phyloP scores from a whole-genome alignment of 2,329 filamentous ascomycete genomes.

The Fusarium sp. region DNA sequence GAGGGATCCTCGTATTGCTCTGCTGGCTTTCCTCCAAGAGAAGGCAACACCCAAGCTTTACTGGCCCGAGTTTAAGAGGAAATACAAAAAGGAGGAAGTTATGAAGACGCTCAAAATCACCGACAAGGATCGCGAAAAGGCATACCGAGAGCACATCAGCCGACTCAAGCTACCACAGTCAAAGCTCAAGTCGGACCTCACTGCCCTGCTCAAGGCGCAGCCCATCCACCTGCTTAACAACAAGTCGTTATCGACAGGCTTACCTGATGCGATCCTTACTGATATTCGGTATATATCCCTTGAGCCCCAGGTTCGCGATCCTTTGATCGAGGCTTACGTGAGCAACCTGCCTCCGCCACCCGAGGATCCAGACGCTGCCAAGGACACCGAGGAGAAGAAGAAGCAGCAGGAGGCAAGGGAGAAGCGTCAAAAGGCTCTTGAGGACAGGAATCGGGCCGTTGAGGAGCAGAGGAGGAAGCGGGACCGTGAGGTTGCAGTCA shows the following conservation, averaged over 20 bases:
- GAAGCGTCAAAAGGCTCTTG: slow-evolving; percentile 73
- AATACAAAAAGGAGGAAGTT: slow-evolving; percentile 81
- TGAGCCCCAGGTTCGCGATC: slow-evolving; percentile 68
- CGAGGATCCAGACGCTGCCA: slow-evolving; percentile 51
- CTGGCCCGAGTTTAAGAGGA: slow-evolving; percentile 96
- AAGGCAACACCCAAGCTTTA: slow-evolving; percentile 92
- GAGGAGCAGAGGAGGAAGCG: slow-evolving; percentile 71
- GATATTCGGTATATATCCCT: slow-evolving; percentile 79
- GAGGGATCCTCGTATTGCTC: slow-evolving; percentile 84
- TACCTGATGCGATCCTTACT: slow-evolving; percentile 71
- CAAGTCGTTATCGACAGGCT: slow-evolving; percentile 62
- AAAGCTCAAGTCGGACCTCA: slow-evolving; percentile 76
- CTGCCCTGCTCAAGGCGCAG: slow-evolving; percentile 70
- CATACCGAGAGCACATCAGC: slow-evolving; percentile 79
- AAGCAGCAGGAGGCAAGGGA: slow-evolving; percentile 62
- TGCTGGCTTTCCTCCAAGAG: slow-evolving; percentile 82
- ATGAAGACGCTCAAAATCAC: slow-evolving; percentile 79
- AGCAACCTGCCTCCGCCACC: slow-evolving; percentile 70
- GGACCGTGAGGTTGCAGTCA: slow-evolving; percentile 67
- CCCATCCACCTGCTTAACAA: slow-evolving; percentile 69
- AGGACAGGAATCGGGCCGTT: slow-evolving; percentile 70
- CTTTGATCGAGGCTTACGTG: slow-evolving; percentile 74
- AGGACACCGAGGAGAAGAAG: slow-evolving; percentile 62
- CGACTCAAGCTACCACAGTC: slow-evolving; percentile 73
- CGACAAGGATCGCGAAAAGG: slow-evolving; percentile 83